Evolutionary conservation across 1,284 basidiomycete genomes (phyloP), one percentile per base, ranked within the genome.

Genomic region (Naganishia cerealis): DNA sequence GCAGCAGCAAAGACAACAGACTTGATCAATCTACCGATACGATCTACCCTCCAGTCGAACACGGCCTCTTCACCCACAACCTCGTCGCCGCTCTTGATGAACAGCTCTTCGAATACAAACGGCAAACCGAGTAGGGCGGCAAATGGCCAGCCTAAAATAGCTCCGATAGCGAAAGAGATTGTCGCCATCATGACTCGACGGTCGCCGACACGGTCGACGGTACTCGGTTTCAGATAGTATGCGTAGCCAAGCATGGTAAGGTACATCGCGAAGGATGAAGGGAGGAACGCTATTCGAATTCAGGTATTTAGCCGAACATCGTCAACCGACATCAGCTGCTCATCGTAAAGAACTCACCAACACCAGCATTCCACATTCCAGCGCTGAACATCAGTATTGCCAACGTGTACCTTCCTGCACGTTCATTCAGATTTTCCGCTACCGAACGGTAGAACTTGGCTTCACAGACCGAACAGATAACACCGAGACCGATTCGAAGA

Each of bases 91-190:
- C 90, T 89, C 57, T 83, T 85, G 15, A 96, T 75, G 75, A 94
- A 89, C 18, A 98, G 82, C 78, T 98, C 92, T 78, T 99, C 96
- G 67, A 92, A 77, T 3, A 96, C 87, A 74, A 95, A 96, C 0
- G 96, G 96, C 15, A 95, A 78, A 0, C 91, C 87, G 5, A 98
- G 83, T 0, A 91, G 87, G 3, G 94, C 84, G 12, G 91, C 86
- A 78, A 98, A 99, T 0, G 96, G 96, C 96, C 96, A 99, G 18
- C 95, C 96, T 42, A 95, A 85, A 57, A 99, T 86, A 2, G 89
- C 92, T 3, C 92, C 94, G 3, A 88, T 78, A 0, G 91, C 92
- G 76, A 94, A 92, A 50, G 85, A 81, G 36, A 90, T 70, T 0
- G 90, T 90, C 0, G 90, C 86, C 18, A 83, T 78, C 66, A 79